A percentile compares a stretch with the other conserved stretches of the same genome.
These are phyloP conservation scores for Leccinum longicurvipes DNA, from an alignment of 768 basidiomycete genomes.

Conservation along the genomic window DNA sequence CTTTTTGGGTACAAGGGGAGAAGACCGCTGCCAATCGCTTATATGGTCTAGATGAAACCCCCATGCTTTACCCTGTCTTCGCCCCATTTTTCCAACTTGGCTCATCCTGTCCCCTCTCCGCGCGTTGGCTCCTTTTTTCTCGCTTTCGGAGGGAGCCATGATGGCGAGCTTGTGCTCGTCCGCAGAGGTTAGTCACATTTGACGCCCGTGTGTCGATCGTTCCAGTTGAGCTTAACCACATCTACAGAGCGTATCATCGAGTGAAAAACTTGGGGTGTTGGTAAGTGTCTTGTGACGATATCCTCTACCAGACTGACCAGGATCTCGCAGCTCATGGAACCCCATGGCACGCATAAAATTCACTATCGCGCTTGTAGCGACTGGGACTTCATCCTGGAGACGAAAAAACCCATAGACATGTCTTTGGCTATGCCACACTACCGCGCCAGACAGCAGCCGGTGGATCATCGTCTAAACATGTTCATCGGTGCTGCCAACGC, in stretches of 20 bases:
- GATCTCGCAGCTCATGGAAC: slow-evolving; percentile 25
- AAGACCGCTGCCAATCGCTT: slow-evolving; percentile 9
- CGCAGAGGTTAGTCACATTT: slow-evolving; percentile 24
- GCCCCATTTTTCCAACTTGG: slow-evolving; percentile 5
- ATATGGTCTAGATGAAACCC: slow-evolving; percentile 13
- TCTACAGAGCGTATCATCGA: slow-evolving; percentile 23
- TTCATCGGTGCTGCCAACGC: slow-evolving; percentile 50
- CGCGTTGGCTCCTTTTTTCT: neutral
- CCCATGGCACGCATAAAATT: slow-evolving; percentile 56
- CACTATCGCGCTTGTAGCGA: slow-evolving; percentile 58
- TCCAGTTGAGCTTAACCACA: neutral
- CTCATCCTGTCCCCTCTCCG: neutral
- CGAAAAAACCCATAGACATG: slow-evolving; percentile 53
- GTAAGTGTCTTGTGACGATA: slow-evolving; percentile 5
- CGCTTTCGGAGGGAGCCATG: slow-evolving; percentile 13
- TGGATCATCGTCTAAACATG: slow-evolving; percentile 71
- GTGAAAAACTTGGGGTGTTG: slow-evolving; percentile 14
- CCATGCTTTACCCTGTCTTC: neutral
- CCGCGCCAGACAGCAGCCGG: slow-evolving; percentile 69
- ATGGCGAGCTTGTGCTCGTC: slow-evolving; percentile 25
- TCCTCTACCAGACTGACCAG: neutral
- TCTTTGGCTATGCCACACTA: slow-evolving; percentile 75
- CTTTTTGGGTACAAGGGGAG: slow-evolving; percentile 30
- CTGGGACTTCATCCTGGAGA: slow-evolving; percentile 67
- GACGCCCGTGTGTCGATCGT: neutral